Evolutionary conservation across 192 early-diverging fungal species (phyloP).

Genomic region (Coemansia sp.): DNA sequence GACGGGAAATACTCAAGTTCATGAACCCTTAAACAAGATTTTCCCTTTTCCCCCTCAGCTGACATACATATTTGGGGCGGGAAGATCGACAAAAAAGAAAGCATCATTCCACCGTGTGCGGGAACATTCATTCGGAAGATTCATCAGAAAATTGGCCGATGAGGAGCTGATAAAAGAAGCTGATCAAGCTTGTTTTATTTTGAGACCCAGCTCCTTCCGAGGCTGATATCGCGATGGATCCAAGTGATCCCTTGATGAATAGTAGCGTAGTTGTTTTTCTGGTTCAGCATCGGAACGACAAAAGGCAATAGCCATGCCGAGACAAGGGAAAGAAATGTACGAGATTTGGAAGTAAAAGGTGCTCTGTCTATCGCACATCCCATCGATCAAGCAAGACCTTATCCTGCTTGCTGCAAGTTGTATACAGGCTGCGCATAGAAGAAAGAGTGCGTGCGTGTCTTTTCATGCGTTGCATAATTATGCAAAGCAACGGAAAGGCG

Average conservation of each 20-base stretch:
- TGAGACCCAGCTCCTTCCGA: neutral
- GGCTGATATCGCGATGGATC: neutral
- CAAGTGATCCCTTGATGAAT: no score
- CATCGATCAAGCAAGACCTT: conserved; percentile 4
- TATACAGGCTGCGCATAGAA: neutral
- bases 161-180: neutral
- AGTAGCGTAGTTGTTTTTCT: no score
- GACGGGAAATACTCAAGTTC: neutral
- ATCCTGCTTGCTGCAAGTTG: neutral
- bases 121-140: neutral
- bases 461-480: neutral
- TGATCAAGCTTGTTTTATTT: neutral
- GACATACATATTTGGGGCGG: neutral
- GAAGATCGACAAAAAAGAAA: neutral
- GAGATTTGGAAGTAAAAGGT: neutral
- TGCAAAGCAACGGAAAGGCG: neutral
- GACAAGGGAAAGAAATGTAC: neutral
- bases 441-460: conserved; percentile 2
- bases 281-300: no score
- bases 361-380: neutral
- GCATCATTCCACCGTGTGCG: neutral
- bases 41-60: neutral
- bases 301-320: neutral
- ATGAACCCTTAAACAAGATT: neutral
- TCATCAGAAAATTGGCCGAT: neutral